These are phyloP conservation scores for Craspedostauros australis DNA, from an alignment of 108 stramenopile species.

Conservation along the genomic window DNA sequence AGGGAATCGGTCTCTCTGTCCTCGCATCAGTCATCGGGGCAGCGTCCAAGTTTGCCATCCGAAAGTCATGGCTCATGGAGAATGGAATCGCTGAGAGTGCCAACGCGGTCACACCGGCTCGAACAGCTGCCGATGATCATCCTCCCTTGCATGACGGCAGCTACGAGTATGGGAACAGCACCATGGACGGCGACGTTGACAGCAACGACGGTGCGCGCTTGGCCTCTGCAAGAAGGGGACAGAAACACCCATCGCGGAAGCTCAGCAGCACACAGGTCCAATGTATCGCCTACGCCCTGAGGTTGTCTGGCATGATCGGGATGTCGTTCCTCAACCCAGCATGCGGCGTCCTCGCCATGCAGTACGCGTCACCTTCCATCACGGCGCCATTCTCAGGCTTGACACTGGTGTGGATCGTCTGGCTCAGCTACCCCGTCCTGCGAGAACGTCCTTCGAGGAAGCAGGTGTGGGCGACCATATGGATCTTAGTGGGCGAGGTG, in stretches of 20 bases:
- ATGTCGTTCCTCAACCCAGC: constrained; percentile 80
- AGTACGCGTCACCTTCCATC: constrained; percentile 78
- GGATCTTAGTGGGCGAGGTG: constrained; percentile 73
- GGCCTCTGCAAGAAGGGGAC: too few species aligned
- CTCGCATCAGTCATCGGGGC: constrained; percentile 71
- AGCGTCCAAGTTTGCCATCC: constrained; percentile 74
- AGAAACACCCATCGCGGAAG: too few species aligned
- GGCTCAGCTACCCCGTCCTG: constrained; percentile 41
- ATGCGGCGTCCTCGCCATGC: constrained; percentile 76
- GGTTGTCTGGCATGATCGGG: constrained; percentile 66
- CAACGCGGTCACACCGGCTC: too few species aligned
- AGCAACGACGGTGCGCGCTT: too few species aligned
- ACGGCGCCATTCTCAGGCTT: constrained; percentile 82
- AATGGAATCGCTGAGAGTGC: constrained; percentile 1
- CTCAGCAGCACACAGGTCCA: neutral
- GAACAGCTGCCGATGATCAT: too few species aligned
- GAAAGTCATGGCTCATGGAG: constrained; percentile 62
- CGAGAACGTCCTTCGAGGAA: constrained; percentile 45
- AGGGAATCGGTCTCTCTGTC: constrained; percentile 63
- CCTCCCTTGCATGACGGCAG: too few species aligned
- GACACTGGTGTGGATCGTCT: constrained; percentile 80
- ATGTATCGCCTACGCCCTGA: constrained; percentile 7
- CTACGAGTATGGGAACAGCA: neutral
- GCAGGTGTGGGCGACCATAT: constrained; percentile 57
- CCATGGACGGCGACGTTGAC: neutral